These are phyloP conservation scores for Metarhizium album DNA, from an alignment of 2,329 filamentous ascomycete species.

Conservation along the genomic window DNA sequence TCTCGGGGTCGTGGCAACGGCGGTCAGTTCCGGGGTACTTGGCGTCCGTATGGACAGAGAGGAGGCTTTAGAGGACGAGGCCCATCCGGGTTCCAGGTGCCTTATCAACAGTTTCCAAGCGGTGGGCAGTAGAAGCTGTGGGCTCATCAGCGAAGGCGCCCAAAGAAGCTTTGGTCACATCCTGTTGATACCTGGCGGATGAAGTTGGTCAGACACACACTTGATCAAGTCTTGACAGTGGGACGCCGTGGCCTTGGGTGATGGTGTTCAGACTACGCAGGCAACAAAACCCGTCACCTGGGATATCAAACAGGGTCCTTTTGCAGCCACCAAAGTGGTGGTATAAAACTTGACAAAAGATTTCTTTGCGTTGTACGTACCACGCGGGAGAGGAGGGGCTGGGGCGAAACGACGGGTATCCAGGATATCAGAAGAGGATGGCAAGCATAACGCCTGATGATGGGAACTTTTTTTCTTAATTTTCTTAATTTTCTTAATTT, in stretches of 20 bases:
- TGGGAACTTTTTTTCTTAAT: no score
- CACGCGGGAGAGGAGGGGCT: not conserved
- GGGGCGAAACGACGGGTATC: not conserved
- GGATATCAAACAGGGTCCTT: not conserved
- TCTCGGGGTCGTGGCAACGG: conserved; percentile 13
- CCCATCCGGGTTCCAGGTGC: not conserved
- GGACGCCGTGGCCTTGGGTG: not conserved
- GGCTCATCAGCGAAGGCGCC: not conserved
- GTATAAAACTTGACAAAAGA: not conserved
- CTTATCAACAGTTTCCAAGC: not conserved
- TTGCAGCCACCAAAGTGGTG: not conserved
- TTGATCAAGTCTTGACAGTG: not conserved
- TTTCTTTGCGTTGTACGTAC: not conserved
- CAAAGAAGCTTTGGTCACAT: not conserved
- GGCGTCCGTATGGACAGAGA: conserved; percentile 2
- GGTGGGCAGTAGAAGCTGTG: not conserved
- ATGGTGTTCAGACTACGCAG: not conserved
- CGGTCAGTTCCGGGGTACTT: conserved; percentile 1
- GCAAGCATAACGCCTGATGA: no score
- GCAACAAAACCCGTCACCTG: not conserved
- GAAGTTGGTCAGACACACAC: not conserved
- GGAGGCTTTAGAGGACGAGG: not conserved
- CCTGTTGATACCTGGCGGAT: not conserved
- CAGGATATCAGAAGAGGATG: no score
- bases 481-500: no score